phyloP scores from a whole-genome alignment of 2,329 filamentous ascomycete genomes.

The Xylariaceae sp. region DNA sequence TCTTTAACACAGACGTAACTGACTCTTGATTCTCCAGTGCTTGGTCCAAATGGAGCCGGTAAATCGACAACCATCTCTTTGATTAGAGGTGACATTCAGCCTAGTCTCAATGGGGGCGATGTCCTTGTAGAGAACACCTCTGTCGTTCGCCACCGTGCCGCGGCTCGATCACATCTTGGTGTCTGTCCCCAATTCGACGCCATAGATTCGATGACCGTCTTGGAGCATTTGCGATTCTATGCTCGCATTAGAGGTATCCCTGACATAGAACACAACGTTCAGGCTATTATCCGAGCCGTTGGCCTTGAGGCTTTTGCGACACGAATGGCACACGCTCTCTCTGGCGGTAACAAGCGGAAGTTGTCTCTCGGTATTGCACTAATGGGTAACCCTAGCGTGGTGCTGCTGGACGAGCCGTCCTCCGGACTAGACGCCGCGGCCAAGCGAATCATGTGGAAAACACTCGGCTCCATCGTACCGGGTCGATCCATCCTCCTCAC shows the following conservation, averaged over 20 bases:
- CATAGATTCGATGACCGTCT: conserved; percentile 84
- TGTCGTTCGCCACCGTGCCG: conserved; percentile 64
- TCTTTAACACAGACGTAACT: neutral
- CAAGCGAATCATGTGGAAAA: conserved; percentile 91
- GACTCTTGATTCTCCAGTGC: conserved; percentile 37
- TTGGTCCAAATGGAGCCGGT: conserved; percentile 87
- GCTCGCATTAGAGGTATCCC: conserved; percentile 74
- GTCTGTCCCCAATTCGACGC: conserved; percentile 88
- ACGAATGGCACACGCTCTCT: conserved; percentile 73
- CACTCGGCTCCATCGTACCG: conserved; percentile 64
- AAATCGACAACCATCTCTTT: conserved; percentile 87
- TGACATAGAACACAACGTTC: conserved; percentile 71
- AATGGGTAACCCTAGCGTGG: conserved; percentile 83
- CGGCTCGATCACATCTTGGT: conserved; percentile 72
- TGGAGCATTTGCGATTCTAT: conserved; percentile 84
- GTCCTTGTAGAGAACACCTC: conserved; percentile 75
- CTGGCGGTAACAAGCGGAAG: conserved; percentile 92
- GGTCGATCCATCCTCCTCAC: conserved; percentile 83
- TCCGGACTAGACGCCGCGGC: conserved; percentile 86
- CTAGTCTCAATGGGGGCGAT: conserved; percentile 65
- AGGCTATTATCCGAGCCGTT: conserved; percentile 72
- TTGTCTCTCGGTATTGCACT: conserved; percentile 82
- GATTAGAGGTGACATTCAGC: conserved; percentile 81
- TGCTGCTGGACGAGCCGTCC: conserved; percentile 84
- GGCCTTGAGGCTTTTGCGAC: conserved; percentile 65